phyloP scores from a whole-genome alignment of 1,139 yeast genomes.

The Pichia sp. region DNA sequence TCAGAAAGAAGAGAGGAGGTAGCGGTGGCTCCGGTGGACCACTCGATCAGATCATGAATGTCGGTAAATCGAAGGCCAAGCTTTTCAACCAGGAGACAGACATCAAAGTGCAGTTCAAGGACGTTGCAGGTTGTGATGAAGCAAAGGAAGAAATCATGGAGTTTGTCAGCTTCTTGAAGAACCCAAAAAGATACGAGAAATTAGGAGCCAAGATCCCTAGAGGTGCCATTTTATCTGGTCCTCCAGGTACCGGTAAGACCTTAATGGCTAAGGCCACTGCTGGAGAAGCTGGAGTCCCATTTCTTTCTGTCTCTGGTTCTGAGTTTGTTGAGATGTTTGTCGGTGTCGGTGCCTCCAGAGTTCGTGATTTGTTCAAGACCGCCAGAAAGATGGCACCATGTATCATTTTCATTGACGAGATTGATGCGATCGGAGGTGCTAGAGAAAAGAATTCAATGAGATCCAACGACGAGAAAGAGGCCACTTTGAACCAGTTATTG shows the following conservation, averaged over 20 bases:
- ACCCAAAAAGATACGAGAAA: constrained; percentile 68
- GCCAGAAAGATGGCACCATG: constrained; percentile 81
- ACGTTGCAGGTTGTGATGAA: constrained; percentile 81
- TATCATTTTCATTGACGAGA: constrained; percentile 75
- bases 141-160: constrained; percentile 84
- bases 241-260: constrained; percentile 87
- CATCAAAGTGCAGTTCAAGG: constrained; percentile 67
- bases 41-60: constrained; percentile 59
- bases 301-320: constrained; percentile 89
- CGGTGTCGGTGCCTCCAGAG: constrained; percentile 97
- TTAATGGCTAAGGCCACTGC: constrained; percentile 78
- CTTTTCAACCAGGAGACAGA: constrained; percentile 67
- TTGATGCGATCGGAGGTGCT: constrained; percentile 81
- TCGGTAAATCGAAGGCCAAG: constrained; percentile 79
- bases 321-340: constrained; percentile 98
- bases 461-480: constrained; percentile 74
- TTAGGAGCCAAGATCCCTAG: constrained; percentile 81
- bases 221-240: constrained; percentile 79
- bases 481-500: constrained; percentile 69
- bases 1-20: constrained; percentile 33
- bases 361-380: constrained; percentile 72
- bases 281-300: constrained; percentile 82
- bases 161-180: constrained; percentile 71
- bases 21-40: constrained; percentile 58
- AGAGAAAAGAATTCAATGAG: constrained; percentile 56